Evolutionary conservation across 1,284 basidiomycete species (phyloP), one percentile per base, ranked within the genome.

Genomic region (Veloboletus limbatus): DNA sequence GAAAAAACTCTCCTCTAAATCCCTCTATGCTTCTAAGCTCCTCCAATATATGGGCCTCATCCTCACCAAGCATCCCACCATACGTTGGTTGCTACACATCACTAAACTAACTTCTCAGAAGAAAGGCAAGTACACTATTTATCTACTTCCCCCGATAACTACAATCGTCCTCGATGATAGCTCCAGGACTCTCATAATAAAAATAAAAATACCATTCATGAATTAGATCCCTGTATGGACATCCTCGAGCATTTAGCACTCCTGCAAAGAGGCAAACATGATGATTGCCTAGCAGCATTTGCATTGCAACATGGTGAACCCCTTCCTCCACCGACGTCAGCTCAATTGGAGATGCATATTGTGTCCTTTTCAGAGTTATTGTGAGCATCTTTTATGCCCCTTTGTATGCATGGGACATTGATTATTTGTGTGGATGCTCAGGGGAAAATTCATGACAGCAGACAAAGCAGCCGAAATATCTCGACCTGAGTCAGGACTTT

Each of bases 281-380:
- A 61, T 14, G 58, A 57, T 11, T 14, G 56, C 14, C 8, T 36
- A 7, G 24, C 54, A 26, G 58, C 56, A 10, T 51, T 55, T 16
- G 56, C 48, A 3, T 16, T 62, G 16, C n/a, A 52, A 18, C 45
- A 39, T 3, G 51, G 48, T 1, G 24, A 35, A 24, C 8, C 35
- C 0, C 52, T 62, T 39, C 59, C 57, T 3, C 40, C 34, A 17
- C 57, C 8, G 4, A 62, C 59, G 13, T 13, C 11, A 18, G 59
- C 47, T 14, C 59, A 58, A 24, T 8, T 44, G 14, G 52, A 48
- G 36, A 52, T 60, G 59, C 20, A 39, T n/a, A 45, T 22, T 5
- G 16, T 11, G 8, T 52, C 46, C 7, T 62, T 59, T 45, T 4
- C 42, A 31, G 54, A 62, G 24, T 13, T 48, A 1, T 11, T 59